These are phyloP conservation scores for Alternaria gansuensis DNA, from an alignment of 2,329 filamentous ascomycete genomes.

Conservation along the genomic window DNA sequence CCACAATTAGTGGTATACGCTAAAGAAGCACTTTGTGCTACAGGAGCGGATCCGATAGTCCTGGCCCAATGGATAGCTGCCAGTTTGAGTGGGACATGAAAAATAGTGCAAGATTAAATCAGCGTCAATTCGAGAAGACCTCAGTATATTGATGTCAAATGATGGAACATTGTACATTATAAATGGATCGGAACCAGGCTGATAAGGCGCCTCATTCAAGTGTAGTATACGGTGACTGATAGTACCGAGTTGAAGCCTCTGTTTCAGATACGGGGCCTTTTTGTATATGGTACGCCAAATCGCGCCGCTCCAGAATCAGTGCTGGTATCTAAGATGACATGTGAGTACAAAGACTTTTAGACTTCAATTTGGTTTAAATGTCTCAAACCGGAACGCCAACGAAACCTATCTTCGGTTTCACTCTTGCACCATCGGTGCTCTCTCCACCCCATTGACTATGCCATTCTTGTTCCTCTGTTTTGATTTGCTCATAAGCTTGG, in stretches of 20 bases:
- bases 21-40: too few relatives aligned
- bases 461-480: slow-evolving; percentile 73
- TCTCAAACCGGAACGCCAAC: slow-evolving; percentile 59
- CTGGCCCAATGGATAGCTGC: too few relatives aligned
- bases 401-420: slow-evolving; percentile 59
- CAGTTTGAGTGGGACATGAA: too few relatives aligned
- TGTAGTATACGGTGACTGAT: neutral
- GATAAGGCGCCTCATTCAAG: neutral
- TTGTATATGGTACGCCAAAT: neutral
- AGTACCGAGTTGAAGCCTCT: neutral
- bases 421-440: slow-evolving; percentile 61
- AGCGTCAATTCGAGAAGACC: too few relatives aligned
- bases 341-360: neutral
- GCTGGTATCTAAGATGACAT: neutral
- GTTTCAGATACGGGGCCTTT: neutral
- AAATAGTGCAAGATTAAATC: too few relatives aligned
- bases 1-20: too few relatives aligned
- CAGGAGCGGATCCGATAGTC: too few relatives aligned
- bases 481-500: slow-evolving; percentile 73
- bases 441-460: slow-evolving; percentile 78
- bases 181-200: neutral
- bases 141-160: neutral
- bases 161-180: neutral
- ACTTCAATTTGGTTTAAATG: neutral
- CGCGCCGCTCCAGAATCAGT: neutral